phyloP scores from a whole-genome alignment of 2,329 filamentous ascomycete species.

The Botrytis paeoniae region DNA sequence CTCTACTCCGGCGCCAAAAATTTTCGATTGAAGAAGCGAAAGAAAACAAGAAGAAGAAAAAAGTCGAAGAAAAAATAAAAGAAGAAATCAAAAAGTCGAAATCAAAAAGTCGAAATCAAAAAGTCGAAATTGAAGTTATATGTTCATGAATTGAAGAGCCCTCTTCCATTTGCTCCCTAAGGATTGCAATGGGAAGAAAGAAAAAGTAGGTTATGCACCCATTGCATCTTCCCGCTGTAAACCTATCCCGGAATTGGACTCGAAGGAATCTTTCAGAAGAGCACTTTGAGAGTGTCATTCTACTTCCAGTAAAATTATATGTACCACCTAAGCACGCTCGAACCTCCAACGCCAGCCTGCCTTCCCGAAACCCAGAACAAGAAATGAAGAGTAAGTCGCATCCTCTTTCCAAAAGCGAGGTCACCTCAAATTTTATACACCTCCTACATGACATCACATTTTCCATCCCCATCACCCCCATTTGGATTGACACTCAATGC shows the following conservation, averaged over 20 bases:
- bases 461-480: constrained; percentile 53
- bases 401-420: not conserved
- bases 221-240: not conserved
- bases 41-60: not conserved
- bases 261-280: not conserved
- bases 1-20: not conserved
- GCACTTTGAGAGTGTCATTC: not conserved
- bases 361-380: not conserved
- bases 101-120: too few species aligned
- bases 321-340: not conserved
- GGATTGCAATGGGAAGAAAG: not conserved
- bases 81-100: not conserved
- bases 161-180: not conserved
- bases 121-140: not conserved
- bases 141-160: constrained; percentile 9
- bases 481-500: constrained; percentile 72
- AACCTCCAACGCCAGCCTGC: constrained; percentile 2
- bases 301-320: not conserved
- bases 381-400: not conserved
- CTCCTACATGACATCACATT: constrained; percentile 57
- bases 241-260: not conserved
- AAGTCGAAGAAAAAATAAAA: not conserved
- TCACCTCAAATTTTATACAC: not conserved
- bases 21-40: not conserved
- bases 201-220: not conserved